Evolutionary conservation across 1,284 basidiomycete species (phyloP), one percentile per base, ranked within the genome.

Genomic region (Ustilago lituana): DNA sequence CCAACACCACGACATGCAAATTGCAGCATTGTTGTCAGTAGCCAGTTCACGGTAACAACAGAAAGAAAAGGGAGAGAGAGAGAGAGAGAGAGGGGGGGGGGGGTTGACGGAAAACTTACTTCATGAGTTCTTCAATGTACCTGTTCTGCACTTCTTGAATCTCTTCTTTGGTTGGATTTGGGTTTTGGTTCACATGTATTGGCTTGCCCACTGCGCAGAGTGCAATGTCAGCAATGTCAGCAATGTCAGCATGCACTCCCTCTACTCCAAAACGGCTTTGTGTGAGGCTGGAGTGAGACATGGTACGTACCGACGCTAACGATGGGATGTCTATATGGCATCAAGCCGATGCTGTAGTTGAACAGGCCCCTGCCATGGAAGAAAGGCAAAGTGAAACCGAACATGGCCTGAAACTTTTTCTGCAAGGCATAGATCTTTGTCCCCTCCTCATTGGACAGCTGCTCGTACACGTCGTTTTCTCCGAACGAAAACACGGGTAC

Each of bases 401-500:
- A 97, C 35, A 92, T 1, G 0, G 50, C 41, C 64, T 80, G 77
- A 36, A 80, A 65, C n/a, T 60, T 50, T 37, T 78, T 78, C 63
- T 80, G 78, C 22, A 78, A 17, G 22, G 52, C 27, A 83, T 93
- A 91, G 31, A 98, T 84, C n/a, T 88, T 89, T 0, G 94, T 96
- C 0, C 94, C 94, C 74, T 90, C 90, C 75, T 93, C 89, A 80
- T 97, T 98, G 1, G 93, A 89, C 87, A 98, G 90, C 85, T 98
- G 95, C 69, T 94, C 87, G 77, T 93, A 98, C 50, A 98, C 95
- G 91, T 98, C 95, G 82, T 98, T 98, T 85, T 98, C 95, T 17
- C 95, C 95, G 77, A 98, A 98, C 1, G 92, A 74, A 37, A 80
- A 66, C 12, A 77, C 73, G 3, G 79, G 79, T n/a, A 81, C 79